Evolutionary conservation across 257 asterid genomes (phyloP).

Genomic region (Eustoma russellianum): DNA sequence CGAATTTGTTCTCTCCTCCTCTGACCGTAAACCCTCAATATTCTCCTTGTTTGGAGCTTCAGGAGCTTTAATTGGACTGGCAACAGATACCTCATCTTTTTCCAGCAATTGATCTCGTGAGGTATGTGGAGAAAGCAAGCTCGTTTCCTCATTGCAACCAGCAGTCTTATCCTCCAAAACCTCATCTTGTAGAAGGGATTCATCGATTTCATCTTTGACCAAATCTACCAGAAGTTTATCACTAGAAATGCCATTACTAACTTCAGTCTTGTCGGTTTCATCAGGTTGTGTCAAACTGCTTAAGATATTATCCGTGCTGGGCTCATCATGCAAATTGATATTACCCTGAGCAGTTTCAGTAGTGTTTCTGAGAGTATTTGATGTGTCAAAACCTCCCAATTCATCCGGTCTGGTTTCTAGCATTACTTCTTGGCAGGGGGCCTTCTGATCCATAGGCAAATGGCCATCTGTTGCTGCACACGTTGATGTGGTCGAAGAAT

Average conservation of each 20-base stretch:
- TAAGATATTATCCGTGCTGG: slow-evolving; percentile 8
- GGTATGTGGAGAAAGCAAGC: slow-evolving; percentile 10
- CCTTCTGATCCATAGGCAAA: slow-evolving; percentile 18
- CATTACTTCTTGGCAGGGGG: slow-evolving; percentile 13
- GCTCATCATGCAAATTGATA: slow-evolving; percentile 14
- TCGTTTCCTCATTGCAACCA: slow-evolving; percentile 13
- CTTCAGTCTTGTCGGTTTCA: slow-evolving; percentile 8
- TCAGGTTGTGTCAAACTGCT: slow-evolving; percentile 17
- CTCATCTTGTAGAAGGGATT: slow-evolving; percentile 14
- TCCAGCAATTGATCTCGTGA: slow-evolving; percentile 11
- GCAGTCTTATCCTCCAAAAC: slow-evolving; percentile 14
- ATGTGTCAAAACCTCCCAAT: slow-evolving; percentile 15
- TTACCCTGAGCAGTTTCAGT: slow-evolving; percentile 19
- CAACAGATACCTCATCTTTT: slow-evolving; percentile 14
- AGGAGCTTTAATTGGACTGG: slow-evolving; percentile 9
- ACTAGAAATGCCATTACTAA: slow-evolving; percentile 13
- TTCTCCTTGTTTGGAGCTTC: slow-evolving; percentile 22
- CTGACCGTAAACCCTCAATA: slow-evolving; percentile 10
- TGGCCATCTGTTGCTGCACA: slow-evolving; percentile 16
- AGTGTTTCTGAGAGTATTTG: slow-evolving; percentile 20
- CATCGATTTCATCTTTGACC: slow-evolving; percentile 19
- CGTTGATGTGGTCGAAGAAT: slow-evolving; percentile 21
- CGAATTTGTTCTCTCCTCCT: slow-evolving; percentile 4
- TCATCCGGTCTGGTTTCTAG: slow-evolving; percentile 9
- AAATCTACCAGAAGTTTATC: slow-evolving; percentile 15